These are phyloP conservation scores for Peterozyma xylosa DNA, from an alignment of 805 yeast species.

Conservation along the genomic window DNA sequence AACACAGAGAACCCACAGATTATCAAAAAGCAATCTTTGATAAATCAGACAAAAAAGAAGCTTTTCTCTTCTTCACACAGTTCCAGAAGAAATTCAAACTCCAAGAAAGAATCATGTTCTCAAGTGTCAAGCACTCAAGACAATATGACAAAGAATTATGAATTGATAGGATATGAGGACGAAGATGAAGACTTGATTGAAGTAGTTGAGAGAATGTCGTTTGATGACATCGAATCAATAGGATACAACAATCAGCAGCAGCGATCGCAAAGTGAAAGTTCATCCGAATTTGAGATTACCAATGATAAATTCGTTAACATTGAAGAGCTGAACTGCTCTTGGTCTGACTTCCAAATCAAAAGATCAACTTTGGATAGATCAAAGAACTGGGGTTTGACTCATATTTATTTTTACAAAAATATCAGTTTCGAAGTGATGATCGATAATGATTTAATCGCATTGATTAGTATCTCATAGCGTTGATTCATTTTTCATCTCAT, in stretches of 20 bases:
- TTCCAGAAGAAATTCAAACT: too few species aligned
- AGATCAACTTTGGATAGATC: slow-evolving; percentile 11
- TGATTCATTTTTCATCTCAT: too few species aligned
- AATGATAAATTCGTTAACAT: not conserved
- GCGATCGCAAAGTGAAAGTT: not conserved
- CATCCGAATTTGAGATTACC: not conserved
- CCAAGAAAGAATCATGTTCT: too few species aligned
- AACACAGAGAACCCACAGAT: not conserved
- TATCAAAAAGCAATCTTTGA: not conserved
- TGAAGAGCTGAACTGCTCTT: too few species aligned
- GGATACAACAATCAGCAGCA: not conserved
- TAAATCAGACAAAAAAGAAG: too few species aligned
- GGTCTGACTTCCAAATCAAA: not conserved
- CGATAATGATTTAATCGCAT: slow-evolving; percentile 19
- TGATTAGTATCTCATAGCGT: slow-evolving; percentile 17
- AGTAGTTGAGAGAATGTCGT: not conserved
- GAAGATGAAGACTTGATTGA: slow-evolving; percentile 2
- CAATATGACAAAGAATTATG: slow-evolving; percentile 12
- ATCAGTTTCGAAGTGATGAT: slow-evolving; percentile 23
- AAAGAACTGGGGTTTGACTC: slow-evolving; percentile 26
- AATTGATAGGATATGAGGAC: slow-evolving; percentile 21
- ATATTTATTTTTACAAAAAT: slow-evolving; percentile 17
- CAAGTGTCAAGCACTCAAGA: too few species aligned
- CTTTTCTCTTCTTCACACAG: too few species aligned
- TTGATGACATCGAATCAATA: too few species aligned